Base-by-base conservation (phyloP, 345 rosid genomes). In the Eucalyptus rudis region DNA sequence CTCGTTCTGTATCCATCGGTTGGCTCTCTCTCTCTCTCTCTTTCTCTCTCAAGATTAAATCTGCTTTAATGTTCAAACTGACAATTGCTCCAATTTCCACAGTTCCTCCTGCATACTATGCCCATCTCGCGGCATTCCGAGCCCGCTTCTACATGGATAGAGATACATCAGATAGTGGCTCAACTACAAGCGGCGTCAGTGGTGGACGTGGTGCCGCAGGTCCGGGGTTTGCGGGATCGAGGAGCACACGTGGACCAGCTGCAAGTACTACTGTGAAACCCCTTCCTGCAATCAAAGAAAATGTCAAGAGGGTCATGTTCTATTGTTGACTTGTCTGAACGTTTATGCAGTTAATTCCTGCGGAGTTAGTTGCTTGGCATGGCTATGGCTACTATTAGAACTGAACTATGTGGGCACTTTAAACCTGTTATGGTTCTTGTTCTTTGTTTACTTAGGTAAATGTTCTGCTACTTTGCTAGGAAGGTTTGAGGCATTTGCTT, bases 41-140 rank as follows among this genome's bases (percentile, higher is more conserved):
- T 17, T 49, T 36, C 27, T 33, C 47, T 31, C 14, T 5, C 36
- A 2, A 56, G 13, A 24, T 22, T 33, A 24, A 33, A 90, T 13
- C 83, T 16, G 44, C 47, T 76, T 76, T 40, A 40, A 76, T 76
- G 84, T 40, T 76, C 29, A 76, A 40, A 76, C 15, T 76, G 47
- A 76, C 12, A 76, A 76, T 20, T 40, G 84, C 27, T 11, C 44
- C 84, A 86, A 50, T 58, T 86, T 79, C 64, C 90, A 90, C 93
- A 97, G 99, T 97, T 51, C 99, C 99, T 13, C 99, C 99, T 45
- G 99, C 99, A 16, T 96, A 96, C 66, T 97, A 97, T 88, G 99
- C 99, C 5, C 99, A 96, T 93, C 96, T 97, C 3, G 99, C 98
- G 54, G 99, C 99, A 50, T 96, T 97, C 83, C 94, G 99, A 89